Evolutionary conservation across 2,329 filamentous ascomycete species (phyloP).

Genomic region (Hypoxylon sp.): DNA sequence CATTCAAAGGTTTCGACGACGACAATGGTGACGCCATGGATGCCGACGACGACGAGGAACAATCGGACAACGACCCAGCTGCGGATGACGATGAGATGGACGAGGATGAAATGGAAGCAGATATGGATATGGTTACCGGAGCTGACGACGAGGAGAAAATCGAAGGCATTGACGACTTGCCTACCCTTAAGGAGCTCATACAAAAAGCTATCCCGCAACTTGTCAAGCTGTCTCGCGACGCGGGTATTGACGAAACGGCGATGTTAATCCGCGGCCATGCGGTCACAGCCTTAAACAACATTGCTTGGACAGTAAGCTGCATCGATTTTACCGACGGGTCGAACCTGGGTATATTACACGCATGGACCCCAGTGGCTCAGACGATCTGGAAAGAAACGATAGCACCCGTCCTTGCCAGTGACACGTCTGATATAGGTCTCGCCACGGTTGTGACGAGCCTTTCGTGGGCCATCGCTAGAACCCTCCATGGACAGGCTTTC

Average conservation of each 20-base stretch:
- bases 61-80: conserved; percentile 54
- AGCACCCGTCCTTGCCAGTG: conserved; percentile 67
- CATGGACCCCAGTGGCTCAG: conserved; percentile 66
- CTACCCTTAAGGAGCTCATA: conserved; percentile 64
- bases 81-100: conserved; percentile 65
- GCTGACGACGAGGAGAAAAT: conserved; percentile 57
- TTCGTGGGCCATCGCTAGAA: conserved; percentile 73
- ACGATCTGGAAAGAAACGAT: conserved; percentile 70
- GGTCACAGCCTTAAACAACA: conserved; percentile 73
- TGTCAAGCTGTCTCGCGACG: conserved; percentile 57
- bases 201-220: conserved; percentile 61
- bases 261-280: conserved; percentile 64
- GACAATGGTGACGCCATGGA: conserved; percentile 48
- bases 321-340: conserved; percentile 68
- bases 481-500: conserved; percentile 62
- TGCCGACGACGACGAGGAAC: conserved; percentile 48
- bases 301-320: conserved; percentile 73
- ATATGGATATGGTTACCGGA: conserved; percentile 74
- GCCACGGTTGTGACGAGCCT: conserved; percentile 73
- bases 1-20: conserved; percentile 56
- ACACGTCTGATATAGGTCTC: conserved; percentile 71
- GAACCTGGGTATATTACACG: conserved; percentile 63
- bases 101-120: conserved; percentile 68
- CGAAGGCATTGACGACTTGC: conserved; percentile 62
- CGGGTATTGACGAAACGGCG: conserved; percentile 55